Conservation (phyloP, 768 basidiomycete genomes). For the Porphyrellus cyaneotinctus region DNA sequence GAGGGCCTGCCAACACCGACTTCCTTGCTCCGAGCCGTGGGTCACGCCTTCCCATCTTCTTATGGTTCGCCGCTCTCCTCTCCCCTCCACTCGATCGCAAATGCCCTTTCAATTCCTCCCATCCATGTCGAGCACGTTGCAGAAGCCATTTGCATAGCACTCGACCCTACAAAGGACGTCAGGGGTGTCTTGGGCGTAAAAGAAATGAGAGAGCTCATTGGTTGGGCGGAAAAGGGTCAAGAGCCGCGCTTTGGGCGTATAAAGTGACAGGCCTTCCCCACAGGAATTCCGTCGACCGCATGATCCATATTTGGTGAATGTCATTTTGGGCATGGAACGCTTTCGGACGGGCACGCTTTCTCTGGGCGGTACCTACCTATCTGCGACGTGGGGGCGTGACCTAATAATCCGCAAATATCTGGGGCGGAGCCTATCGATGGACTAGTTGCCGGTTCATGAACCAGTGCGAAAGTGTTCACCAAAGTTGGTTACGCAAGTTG, state of each 20-base stretch:
- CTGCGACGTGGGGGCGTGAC: conserved; percentile 20
- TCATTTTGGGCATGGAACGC: conserved; percentile 17
- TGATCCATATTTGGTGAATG: conserved; percentile 8
- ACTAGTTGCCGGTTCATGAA: conserved; percentile 4
- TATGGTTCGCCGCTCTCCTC: conserved; percentile 36
- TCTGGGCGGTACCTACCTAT: conserved; percentile 15
- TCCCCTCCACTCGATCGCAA: conserved; percentile 64
- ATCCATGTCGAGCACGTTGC: conserved; percentile 97
- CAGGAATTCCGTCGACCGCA: conserved; percentile 3
- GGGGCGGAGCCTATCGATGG: conserved; percentile 7
- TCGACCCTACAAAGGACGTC: conserved; percentile 49
- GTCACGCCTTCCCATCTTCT: conserved; percentile 35
- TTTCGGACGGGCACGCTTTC: conserved; percentile 10
- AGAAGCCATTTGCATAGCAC: conserved; percentile 66
- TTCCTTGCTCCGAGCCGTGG: conserved; percentile 52
- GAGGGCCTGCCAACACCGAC: conserved; percentile 60
- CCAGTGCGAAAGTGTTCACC: conserved; percentile 3
- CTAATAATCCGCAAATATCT: conserved; percentile 9
- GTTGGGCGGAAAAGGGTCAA: conserved; percentile 47
- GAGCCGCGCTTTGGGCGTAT: conserved; percentile 16
- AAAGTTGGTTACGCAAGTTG: neutral
- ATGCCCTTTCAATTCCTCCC: conserved; percentile 79
- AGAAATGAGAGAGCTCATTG: conserved; percentile 73
- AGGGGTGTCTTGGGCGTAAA: conserved; percentile 64
- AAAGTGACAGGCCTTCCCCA: conserved; percentile 5